Evolutionary conservation across 208 protist genomes (phyloP).

Genomic region (Crithidia bombi): DNA sequence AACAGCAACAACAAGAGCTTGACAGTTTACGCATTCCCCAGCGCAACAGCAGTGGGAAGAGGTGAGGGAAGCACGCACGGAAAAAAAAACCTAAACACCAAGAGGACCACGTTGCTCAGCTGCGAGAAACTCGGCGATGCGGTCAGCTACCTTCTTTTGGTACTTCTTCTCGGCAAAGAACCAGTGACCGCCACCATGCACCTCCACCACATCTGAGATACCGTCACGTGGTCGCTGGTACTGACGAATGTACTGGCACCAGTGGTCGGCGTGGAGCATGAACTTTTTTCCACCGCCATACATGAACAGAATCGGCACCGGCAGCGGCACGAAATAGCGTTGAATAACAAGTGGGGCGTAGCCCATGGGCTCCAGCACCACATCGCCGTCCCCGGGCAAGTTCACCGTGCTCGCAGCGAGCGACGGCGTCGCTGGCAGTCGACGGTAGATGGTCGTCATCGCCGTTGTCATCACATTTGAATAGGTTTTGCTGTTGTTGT

Average conservation of each 20-base stretch:
- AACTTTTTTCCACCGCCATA: constrained; percentile 62
- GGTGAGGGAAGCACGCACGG: too few species aligned
- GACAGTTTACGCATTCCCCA: too few species aligned
- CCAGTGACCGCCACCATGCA: constrained; percentile 76
- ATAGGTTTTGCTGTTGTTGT: constrained; percentile 6
- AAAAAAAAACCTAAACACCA: background rate
- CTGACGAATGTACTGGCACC: constrained; percentile 58
- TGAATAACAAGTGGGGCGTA: constrained; percentile 50
- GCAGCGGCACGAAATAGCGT: constrained; percentile 65
- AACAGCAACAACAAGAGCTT: too few species aligned
- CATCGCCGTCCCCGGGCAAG: constrained; percentile 26
- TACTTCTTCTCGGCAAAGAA: constrained; percentile 76
- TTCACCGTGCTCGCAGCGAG: constrained; percentile 27
- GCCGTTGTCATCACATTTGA: constrained; percentile 40
- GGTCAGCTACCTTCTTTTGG: constrained; percentile 50
- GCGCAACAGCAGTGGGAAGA: constrained; percentile 24
- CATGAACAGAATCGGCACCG: constrained; percentile 69
- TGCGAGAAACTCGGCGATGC: constrained; percentile 53
- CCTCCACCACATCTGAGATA: constrained; percentile 66
- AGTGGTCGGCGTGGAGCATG: constrained; percentile 69
- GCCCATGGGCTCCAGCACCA: constrained; percentile 16
- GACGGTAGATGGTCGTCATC: constrained; percentile 37
- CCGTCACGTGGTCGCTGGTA: constrained; percentile 59
- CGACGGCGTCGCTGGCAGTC: constrained; percentile 25
- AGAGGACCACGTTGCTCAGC: constrained; percentile 13